Base-by-base conservation (phyloP, 495 filamentous ascomycete genomes). In the Pyrenula massariospora region DNA sequence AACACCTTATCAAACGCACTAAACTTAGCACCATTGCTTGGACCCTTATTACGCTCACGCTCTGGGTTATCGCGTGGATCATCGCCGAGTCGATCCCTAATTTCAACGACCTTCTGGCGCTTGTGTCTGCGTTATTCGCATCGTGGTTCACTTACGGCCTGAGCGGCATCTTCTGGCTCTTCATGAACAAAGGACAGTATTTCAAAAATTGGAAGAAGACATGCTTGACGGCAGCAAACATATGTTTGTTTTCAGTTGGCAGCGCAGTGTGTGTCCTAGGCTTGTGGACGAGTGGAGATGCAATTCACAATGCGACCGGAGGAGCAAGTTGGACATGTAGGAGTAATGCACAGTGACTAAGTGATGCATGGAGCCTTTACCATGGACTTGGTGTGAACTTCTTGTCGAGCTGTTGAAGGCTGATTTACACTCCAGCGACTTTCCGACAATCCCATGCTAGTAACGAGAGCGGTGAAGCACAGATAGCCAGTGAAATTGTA, bases 61-160 rank as follows among this genome's bases (percentile, higher is more conserved):
- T 85, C 36, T 87, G 83, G 65, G 56, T 81, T 10, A 57, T 85
- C 22, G 82, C 83, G 2, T 89, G 82, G 79, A 62, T 88, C 52
- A 81, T 89, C 60, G 84, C 84, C 12, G 78, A 84, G 62, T 78
- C 82, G 2, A 85, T 89, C 47, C 86, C 86, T 0, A 78, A 84
- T 62, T 88, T 88, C 70, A 82, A 77, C 59, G 76, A 82, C 42
- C 63, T 89, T 56, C 64, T 88, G 54, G 68, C 67, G 24, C 54
- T 79, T 12, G 61, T 74, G 67, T 65, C 64, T 47, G 69, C 72
- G 1, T 62, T 73, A 0, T 74, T 74, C 50, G 72, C 68, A 10
- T 69, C 62, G 31, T 74, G 70, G 73, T 77, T 74, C 53, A 73
- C 69, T 42, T 75, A 68, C 31, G 71, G 72, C 0, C 57, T 70